Conservation (phyloP, 108 stramenopile genomes). For the Cyclotella choctawhatcheeana region DNA sequence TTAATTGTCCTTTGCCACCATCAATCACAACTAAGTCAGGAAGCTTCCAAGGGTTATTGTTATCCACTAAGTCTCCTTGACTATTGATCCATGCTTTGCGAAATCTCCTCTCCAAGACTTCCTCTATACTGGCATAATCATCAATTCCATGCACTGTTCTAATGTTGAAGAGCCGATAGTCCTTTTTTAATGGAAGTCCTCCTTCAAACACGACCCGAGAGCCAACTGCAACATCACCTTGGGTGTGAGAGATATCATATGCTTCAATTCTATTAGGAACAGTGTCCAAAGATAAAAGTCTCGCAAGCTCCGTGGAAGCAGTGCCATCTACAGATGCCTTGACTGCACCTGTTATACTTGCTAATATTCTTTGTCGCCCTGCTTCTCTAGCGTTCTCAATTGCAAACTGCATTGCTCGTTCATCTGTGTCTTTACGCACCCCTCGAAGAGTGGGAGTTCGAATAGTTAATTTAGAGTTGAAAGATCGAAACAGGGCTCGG, state of each 20-base stretch:
- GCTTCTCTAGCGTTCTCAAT: not conserved
- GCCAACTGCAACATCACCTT: slow-evolving; percentile 66
- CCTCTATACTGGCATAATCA: slow-evolving; percentile 76
- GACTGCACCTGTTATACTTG: not conserved
- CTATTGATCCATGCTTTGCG: slow-evolving; percentile 33
- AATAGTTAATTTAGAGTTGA: slow-evolving; percentile 1
- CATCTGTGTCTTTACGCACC: not conserved
- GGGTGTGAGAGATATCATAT: slow-evolving; percentile 80
- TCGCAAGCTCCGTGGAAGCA: slow-evolving; percentile 8
- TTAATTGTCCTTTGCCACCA: slow-evolving; percentile 80
- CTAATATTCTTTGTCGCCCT: not conserved
- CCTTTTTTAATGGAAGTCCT: slow-evolving; percentile 54
- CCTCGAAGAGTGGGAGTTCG: not conserved
- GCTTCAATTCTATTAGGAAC: slow-evolving; percentile 68
- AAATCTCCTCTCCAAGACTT: slow-evolving; percentile 72
- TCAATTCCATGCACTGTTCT: slow-evolving; percentile 52
- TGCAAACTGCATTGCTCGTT: not conserved
- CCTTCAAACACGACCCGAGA: slow-evolving; percentile 73
- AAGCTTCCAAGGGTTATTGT: slow-evolving; percentile 58
- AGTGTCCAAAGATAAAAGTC: slow-evolving; percentile 48
- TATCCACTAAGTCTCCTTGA: slow-evolving; percentile 22
- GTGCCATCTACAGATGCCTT: not conserved
- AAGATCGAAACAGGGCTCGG: not conserved
- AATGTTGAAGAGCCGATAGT: slow-evolving; percentile 74
- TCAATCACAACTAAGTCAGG: slow-evolving; percentile 83